Conservation (phyloP, 2,329 filamentous ascomycete genomes). For the Neopestalotiopsis sp. region DNA sequence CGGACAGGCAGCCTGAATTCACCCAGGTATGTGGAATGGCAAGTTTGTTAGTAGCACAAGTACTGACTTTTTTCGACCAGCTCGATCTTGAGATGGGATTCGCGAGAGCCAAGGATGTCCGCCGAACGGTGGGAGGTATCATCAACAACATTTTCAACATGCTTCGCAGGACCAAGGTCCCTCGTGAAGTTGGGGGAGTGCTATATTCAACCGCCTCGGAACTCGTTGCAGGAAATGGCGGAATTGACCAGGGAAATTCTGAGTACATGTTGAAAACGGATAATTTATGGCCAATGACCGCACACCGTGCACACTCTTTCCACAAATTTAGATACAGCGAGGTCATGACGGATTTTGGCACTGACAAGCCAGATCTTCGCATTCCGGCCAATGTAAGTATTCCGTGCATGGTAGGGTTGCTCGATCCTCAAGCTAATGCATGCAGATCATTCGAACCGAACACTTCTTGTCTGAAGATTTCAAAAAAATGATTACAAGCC, state of each 20-base stretch:
- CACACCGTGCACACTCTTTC: background rate
- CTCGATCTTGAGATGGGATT: constrained; percentile 96
- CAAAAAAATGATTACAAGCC: constrained; percentile 74
- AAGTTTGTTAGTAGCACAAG: background rate
- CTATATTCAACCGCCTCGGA: constrained; percentile 39
- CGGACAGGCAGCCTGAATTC: constrained; percentile 95
- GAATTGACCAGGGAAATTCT: too few relatives aligned
- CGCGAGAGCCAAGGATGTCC: constrained; percentile 73
- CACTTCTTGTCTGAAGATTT: constrained; percentile 68
- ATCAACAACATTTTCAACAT: constrained; percentile 60
- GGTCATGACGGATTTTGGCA: constrained; percentile 81
- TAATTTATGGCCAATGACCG: background rate
- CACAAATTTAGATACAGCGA: constrained; percentile 65
- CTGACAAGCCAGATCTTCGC: constrained; percentile 90
- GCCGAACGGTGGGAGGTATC: constrained; percentile 58
- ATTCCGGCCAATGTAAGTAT: constrained; percentile 67
- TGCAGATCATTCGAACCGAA: constrained; percentile 70
- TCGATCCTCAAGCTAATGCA: constrained; percentile 28
- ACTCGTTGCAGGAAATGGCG: background rate
- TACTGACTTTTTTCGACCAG: constrained; percentile 44
- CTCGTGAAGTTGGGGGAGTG: constrained; percentile 35
- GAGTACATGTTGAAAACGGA: too few relatives aligned
- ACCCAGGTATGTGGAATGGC: constrained; percentile 71
- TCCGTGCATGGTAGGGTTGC: background rate
- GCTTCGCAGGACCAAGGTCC: constrained; percentile 48